Evolutionary conservation across 139 green algal species (phyloP), one percentile per base, ranked within the genome.

Genomic region (Asterochloris erici): DNA sequence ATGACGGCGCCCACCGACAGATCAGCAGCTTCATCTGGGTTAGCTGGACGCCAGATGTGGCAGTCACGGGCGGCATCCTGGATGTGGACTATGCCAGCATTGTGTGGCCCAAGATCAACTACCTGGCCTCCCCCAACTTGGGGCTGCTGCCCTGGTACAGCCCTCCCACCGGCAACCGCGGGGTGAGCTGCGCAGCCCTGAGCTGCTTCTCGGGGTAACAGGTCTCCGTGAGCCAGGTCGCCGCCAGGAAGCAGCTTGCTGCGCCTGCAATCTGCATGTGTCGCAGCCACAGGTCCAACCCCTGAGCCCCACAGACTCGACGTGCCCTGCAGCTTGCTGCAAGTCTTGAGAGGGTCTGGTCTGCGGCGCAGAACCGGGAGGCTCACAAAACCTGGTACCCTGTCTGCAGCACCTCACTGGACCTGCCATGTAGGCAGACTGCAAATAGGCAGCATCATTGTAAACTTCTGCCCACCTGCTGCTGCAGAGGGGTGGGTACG

Each of bases 71-170:
- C 19, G 64, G 63, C 27, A 62, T 82, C 17, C 64, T 82, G n/a
- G 68, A 61, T 38, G 76, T 62, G 68, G 76, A 80, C 76, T 80
- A 80, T 24, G 76, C 62, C 29, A 80, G 27, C 12, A 27, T 86
- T 21, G 63, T 81, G 63, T 87, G 84, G 84, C 62, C 75, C 80
- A 83, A 81, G 28, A 63, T 83, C 61, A 27, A 78, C 61, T 85
- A 80, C 68, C 80, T 85, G 68, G 63, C 14, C 10, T 47, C 61
- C 9, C 38, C 38, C 38, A 21, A 47, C 6, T 12, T 85, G 23
- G 84, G 84, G 6, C 29, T 82, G 47, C 66, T 14, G 0, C 84
- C 84, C 29, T 87, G 84, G 84, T 87, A 75, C 26, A 81, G 61
- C 11, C 60, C 47, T n/a, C 76, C 76, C 9, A 80, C 76, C 29